Evolutionary conservation across 2,329 filamentous ascomycete species (phyloP).

Genomic region (Annulohypoxylon truncatum): DNA sequence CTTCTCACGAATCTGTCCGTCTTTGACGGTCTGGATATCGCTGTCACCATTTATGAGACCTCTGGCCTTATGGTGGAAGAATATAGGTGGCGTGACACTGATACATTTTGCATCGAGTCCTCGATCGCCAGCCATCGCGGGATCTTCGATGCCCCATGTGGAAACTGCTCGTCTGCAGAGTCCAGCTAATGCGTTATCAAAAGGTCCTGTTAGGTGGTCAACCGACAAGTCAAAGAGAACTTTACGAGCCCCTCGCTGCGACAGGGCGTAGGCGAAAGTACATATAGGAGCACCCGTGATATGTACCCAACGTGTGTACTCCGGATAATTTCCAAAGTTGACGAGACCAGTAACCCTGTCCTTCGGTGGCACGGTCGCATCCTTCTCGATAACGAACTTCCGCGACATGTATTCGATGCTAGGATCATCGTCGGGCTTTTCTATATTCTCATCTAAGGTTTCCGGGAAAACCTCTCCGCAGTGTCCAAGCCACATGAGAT

Average conservation of each 20-base stretch:
- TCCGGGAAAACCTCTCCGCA: constrained; percentile 49
- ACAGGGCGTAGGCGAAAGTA: constrained; percentile 51
- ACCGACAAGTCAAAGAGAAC: constrained; percentile 48
- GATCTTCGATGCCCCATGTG: constrained; percentile 30
- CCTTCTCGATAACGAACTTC: constrained; percentile 45
- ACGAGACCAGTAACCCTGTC: constrained; percentile 47
- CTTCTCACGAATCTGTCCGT: constrained; percentile 44
- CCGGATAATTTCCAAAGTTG: constrained; percentile 43
- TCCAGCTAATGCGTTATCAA: constrained; percentile 51
- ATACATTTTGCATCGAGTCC: constrained; percentile 50
- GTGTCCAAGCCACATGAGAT: constrained; percentile 49
- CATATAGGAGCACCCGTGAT: constrained; percentile 45
- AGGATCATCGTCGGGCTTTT: constrained; percentile 39
- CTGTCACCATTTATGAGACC: constrained; percentile 46
- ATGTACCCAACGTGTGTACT: constrained; percentile 46
- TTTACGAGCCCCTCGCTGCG: constrained; percentile 45
- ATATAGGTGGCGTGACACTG: constrained; percentile 50
- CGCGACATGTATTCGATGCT: constrained; percentile 43
- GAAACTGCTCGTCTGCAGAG: constrained; percentile 49
- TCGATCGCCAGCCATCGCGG: constrained; percentile 34
- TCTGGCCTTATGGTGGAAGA: constrained; percentile 50
- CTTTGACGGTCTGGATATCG: constrained; percentile 46
- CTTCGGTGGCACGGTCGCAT: constrained; percentile 44
- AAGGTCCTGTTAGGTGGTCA: constrained; percentile 47
- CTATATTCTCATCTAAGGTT: constrained; percentile 43